Evolutionary conservation across 2,329 filamentous ascomycete genomes (phyloP).

Genomic region (Penicillium occitanis): DNA sequence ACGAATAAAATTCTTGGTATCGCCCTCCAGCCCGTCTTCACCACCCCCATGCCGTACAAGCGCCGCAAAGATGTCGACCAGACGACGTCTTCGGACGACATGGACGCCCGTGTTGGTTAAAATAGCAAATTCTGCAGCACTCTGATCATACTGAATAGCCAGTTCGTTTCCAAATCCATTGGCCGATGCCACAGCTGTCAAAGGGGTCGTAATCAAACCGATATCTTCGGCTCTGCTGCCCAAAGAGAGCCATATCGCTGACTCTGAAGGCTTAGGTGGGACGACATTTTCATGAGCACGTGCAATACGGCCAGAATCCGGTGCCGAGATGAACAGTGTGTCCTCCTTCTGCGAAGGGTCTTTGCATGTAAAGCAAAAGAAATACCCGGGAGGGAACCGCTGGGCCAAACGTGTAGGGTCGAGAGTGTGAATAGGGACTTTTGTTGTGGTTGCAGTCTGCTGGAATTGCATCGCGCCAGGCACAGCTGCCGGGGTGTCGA

Average conservation of each 20-base stretch:
- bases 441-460: conserved; percentile 48
- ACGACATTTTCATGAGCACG: conserved; percentile 53
- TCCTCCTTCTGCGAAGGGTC: conserved; percentile 62
- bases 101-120: conserved; percentile 90
- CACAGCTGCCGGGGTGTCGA: conserved; percentile 31
- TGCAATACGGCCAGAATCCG: conserved; percentile 81
- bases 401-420: conserved; percentile 42
- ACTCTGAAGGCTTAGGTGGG: conserved; percentile 69
- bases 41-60: conserved; percentile 71
- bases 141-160: conserved; percentile 89
- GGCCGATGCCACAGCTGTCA: conserved; percentile 66
- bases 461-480: conserved; percentile 28
- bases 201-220: conserved; percentile 71
- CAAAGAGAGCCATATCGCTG: conserved; percentile 75
- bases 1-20: conserved; percentile 79
- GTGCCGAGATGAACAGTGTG: conserved; percentile 76
- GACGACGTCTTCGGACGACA: conserved; percentile 74
- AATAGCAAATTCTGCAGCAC: conserved; percentile 79
- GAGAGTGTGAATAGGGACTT: conserved; percentile 48
- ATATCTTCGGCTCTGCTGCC: conserved; percentile 74
- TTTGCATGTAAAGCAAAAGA: conserved; percentile 76
- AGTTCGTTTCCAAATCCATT: conserved; percentile 91
- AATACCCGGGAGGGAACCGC: conserved; percentile 82
- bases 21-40: conserved; percentile 71
- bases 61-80: conserved; percentile 89